These are phyloP conservation scores for Hypoxylon cercidicola DNA, from an alignment of 495 filamentous ascomycete genomes.

Conservation along the genomic window DNA sequence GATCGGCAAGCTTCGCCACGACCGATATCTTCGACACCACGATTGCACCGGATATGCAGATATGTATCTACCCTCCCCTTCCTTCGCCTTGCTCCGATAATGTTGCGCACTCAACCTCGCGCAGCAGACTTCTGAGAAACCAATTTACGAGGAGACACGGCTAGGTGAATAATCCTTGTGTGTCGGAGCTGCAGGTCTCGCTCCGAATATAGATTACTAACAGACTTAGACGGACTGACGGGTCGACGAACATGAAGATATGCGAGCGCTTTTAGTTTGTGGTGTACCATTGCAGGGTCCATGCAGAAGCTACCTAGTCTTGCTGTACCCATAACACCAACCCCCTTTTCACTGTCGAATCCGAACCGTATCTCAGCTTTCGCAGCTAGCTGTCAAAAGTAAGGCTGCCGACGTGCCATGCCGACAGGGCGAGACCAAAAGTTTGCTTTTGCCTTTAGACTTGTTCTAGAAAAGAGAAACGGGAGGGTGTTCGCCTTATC, in stretches of 20 bases:
- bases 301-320: conserved; percentile 7
- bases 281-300: conserved; percentile 29
- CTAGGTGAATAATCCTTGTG: conserved; percentile 30
- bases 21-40: conserved; percentile 20
- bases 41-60: conserved; percentile 25
- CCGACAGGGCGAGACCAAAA: conserved; percentile 23
- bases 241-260: conserved; percentile 17
- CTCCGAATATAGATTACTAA: conserved; percentile 38
- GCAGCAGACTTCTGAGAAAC: background rate
- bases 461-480: conserved; percentile 31
- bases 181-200: conserved; percentile 33
- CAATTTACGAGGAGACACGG: conserved; percentile 33
- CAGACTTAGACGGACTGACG: conserved; percentile 21
- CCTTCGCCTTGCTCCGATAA: conserved; percentile 19
- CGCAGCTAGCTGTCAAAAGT: conserved; percentile 24
- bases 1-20: conserved; percentile 38
- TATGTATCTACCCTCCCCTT: conserved; percentile 17
- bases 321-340: conserved; percentile 10
- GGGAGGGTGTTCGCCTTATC: conserved; percentile 22
- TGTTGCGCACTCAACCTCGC: conserved; percentile 14
- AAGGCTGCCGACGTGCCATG: conserved; percentile 29
- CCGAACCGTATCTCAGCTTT: conserved; percentile 30
- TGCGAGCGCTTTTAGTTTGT: conserved; percentile 14
- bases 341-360: conserved; percentile 10
- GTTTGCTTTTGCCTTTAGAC: conserved; percentile 13